These are phyloP conservation scores for Amoebophrya sp. DNA, from an alignment of 169 alveolate species.

Conservation along the genomic window DNA sequence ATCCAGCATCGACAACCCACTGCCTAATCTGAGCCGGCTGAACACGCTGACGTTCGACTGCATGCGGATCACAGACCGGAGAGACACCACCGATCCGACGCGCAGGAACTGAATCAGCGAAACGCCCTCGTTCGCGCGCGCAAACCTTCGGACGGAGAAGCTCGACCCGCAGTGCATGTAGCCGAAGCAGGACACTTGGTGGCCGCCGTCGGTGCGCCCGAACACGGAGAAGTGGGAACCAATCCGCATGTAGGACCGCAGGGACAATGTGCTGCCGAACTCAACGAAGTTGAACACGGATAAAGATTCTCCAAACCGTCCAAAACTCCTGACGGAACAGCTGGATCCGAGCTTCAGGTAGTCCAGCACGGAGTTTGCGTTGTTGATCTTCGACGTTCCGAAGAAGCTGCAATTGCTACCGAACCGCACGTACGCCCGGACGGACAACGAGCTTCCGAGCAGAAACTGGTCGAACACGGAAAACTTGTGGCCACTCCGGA, in stretches of 20 bases:
- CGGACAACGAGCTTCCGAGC: neutral
- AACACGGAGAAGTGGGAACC: neutral
- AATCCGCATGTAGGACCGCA: neutral
- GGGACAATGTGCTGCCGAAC: neutral
- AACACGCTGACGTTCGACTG: neutral
- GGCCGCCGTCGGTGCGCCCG: neutral
- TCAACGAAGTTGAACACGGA: neutral
- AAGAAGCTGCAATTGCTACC: neutral
- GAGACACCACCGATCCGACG: neutral
- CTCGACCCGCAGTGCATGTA: neutral
- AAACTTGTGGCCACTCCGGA: neutral
- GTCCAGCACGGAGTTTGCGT: neutral
- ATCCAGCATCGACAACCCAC: neutral
- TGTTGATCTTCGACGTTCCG: neutral
- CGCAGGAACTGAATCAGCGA: neutral
- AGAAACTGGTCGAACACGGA: neutral
- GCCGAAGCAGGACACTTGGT: neutral
- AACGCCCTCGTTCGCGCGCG: neutral
- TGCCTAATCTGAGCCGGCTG: neutral
- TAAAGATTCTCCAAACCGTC: neutral
- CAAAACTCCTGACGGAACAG: neutral
- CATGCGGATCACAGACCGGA: neutral
- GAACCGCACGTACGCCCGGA: conserved; percentile 28
- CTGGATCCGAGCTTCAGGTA: neutral
- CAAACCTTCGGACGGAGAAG: neutral